Conservation (phyloP, 495 filamentous ascomycete species). For the Extremus antarcticus region DNA sequence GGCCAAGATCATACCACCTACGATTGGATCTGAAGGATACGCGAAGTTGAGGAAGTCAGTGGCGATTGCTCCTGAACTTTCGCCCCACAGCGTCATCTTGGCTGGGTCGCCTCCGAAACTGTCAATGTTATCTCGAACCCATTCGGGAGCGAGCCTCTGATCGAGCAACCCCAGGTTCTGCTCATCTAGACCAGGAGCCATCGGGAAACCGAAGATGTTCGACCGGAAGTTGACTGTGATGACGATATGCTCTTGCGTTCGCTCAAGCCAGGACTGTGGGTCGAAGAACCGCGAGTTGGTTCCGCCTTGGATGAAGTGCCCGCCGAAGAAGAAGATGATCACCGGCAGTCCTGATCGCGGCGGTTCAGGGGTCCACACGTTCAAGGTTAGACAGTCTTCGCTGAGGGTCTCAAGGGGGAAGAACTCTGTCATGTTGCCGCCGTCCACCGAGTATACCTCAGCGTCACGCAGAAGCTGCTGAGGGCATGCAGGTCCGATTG, state of each 20-base stretch:
- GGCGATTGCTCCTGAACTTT: constrained; percentile 41
- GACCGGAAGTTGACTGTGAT: constrained; percentile 40
- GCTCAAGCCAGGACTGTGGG: constrained; percentile 22
- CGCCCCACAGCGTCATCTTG: constrained; percentile 46
- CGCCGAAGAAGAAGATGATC: constrained; percentile 59
- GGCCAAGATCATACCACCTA: constrained; percentile 39
- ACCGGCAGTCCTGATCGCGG: constrained; percentile 42
- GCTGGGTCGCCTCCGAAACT: constrained; percentile 40
- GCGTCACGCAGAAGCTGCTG: neutral
- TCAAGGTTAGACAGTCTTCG: constrained; percentile 56
- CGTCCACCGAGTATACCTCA: no score
- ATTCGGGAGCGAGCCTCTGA: constrained; percentile 39
- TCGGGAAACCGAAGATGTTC: constrained; percentile 42
- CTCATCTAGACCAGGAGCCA: constrained; percentile 29
- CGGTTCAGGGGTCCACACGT: constrained; percentile 38
- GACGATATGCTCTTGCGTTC: constrained; percentile 23
- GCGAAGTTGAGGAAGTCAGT: constrained; percentile 46
- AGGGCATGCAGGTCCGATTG: neutral
- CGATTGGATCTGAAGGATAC: constrained; percentile 32
- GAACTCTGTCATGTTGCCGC: no score
- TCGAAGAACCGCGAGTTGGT: constrained; percentile 33
- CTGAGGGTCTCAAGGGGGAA: no score
- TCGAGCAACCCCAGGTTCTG: constrained; percentile 37
- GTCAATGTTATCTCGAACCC: constrained; percentile 54
- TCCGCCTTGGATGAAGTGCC: constrained; percentile 30